Conservation (phyloP, 495 filamentous ascomycete genomes). For the Penicillium parvum region DNA sequence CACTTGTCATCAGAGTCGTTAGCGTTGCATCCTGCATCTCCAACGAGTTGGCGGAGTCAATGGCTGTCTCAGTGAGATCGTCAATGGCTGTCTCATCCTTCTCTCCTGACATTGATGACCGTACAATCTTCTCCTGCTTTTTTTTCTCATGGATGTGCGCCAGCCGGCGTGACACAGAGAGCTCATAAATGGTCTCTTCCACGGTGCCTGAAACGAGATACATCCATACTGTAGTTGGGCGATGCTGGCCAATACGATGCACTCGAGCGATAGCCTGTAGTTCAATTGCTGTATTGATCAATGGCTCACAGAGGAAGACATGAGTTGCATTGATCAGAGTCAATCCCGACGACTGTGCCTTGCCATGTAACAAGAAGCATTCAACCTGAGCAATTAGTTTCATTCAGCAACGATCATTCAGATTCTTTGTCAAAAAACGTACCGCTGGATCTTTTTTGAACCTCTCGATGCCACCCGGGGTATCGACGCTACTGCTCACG, state of each 20-base stretch:
- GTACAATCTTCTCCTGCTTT: constrained; percentile 21
- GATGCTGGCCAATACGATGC: constrained; percentile 86
- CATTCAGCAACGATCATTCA: too few relatives aligned
- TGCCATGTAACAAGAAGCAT: constrained; percentile 84
- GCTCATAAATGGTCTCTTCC: constrained; percentile 82
- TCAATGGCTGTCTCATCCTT: constrained; percentile 22
- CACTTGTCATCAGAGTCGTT: constrained; percentile 62
- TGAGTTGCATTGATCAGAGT: constrained; percentile 91
- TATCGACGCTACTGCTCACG: constrained; percentile 61
- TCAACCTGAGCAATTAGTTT: constrained; percentile 45
- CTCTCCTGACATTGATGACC: constrained; percentile 16
- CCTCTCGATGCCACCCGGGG: constrained; percentile 55
- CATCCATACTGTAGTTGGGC: constrained; percentile 89
- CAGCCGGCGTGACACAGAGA: constrained; percentile 72
- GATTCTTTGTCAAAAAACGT: too few relatives aligned
- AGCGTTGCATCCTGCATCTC: constrained; percentile 71
- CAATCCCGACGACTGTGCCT: constrained; percentile 79
- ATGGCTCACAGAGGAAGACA: constrained; percentile 89
- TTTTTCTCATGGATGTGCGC: constrained; percentile 61
- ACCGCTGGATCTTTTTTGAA: constrained; percentile 71
- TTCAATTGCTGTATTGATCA: constrained; percentile 89
- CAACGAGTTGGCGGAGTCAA: constrained; percentile 77
- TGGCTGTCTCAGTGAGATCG: constrained; percentile 49
- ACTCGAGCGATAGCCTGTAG: constrained; percentile 92
- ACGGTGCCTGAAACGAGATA: constrained; percentile 86